Evolutionary conservation across 768 basidiomycete species (phyloP).

Genomic region (Macrolepiota albuminosa): DNA sequence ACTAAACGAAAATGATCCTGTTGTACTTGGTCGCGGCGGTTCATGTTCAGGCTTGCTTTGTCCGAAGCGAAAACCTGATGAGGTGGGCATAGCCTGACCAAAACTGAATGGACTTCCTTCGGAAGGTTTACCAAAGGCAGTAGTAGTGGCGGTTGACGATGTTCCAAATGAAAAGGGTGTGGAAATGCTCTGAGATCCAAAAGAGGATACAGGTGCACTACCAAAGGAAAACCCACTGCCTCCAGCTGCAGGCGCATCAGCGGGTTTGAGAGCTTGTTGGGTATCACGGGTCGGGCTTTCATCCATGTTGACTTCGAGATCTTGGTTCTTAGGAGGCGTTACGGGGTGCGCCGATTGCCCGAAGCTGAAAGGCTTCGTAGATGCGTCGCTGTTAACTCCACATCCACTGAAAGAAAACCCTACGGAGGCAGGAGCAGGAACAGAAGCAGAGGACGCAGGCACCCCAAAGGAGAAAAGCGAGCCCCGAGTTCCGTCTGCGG

Average conservation of each 20-base stretch:
- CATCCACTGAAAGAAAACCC: conserved; percentile 49
- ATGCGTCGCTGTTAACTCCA: conserved; percentile 38
- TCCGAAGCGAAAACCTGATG: conserved; percentile 41
- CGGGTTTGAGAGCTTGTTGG: conserved; percentile 37
- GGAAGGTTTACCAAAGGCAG: conserved; percentile 47
- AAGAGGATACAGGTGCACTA: conserved; percentile 24
- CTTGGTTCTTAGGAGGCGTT: conserved; percentile 61
- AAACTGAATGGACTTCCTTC: conserved; percentile 47
- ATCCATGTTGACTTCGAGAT: conserved; percentile 74
- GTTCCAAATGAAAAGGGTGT: conserved; percentile 40
- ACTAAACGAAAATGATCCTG: conserved; percentile 47
- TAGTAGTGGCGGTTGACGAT: conserved; percentile 28
- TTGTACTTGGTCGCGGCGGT: conserved; percentile 31
- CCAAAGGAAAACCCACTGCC: conserved; percentile 46
- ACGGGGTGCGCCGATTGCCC: conserved; percentile 45
- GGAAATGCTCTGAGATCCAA: conserved; percentile 24
- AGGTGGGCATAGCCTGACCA: conserved; percentile 32
- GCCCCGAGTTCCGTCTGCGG: conserved; percentile 28
- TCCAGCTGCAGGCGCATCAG: conserved; percentile 32
- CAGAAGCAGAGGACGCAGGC: conserved; percentile 19
- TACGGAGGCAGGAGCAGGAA: conserved; percentile 23
- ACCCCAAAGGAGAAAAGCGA: conserved; percentile 33
- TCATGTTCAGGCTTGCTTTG: conserved; percentile 35
- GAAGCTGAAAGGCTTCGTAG: conserved; percentile 53
- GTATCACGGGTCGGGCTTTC: conserved; percentile 73